Evolutionary conservation across 1,139 yeast species (phyloP).

Genomic region (Kodamaea ohmeri): DNA sequence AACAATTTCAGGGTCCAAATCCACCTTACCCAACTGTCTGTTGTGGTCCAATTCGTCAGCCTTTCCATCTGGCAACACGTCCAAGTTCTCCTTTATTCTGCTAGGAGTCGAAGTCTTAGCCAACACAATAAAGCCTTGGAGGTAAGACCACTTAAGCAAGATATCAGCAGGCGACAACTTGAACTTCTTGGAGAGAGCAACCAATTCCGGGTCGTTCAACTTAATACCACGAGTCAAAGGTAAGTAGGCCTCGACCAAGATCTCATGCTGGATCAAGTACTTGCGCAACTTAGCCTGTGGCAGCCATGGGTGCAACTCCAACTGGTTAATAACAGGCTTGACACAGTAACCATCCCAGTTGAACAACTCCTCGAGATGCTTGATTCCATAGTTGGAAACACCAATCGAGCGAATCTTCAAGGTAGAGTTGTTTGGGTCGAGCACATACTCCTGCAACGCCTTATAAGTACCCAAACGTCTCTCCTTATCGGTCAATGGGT

Average conservation of each 20-base stretch:
- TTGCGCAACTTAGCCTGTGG: constrained; percentile 40
- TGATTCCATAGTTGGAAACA: constrained; percentile 42
- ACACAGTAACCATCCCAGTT: constrained; percentile 34
- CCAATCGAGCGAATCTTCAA: constrained; percentile 38
- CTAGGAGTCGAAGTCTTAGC: constrained; percentile 61
- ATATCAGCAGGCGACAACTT: constrained; percentile 27
- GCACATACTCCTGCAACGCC: constrained; percentile 39
- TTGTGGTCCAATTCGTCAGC: constrained; percentile 13
- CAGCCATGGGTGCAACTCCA: constrained; percentile 49
- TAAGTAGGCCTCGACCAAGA: constrained; percentile 65
- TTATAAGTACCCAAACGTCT: constrained; percentile 38
- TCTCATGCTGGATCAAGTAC: constrained; percentile 34
- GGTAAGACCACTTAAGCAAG: constrained; percentile 37
- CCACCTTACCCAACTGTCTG: constrained; percentile 29
- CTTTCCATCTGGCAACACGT: constrained; percentile 28
- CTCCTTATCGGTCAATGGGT: constrained; percentile 23
- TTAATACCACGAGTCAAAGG: constrained; percentile 65
- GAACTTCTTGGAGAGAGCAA: constrained; percentile 26
- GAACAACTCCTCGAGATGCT: constrained; percentile 37
- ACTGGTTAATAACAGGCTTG: constrained; percentile 43
- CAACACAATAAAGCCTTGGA: constrained; percentile 65
- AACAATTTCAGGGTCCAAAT: constrained; percentile 33
- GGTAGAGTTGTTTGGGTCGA: constrained; percentile 27
- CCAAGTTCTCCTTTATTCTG: constrained; percentile 42
- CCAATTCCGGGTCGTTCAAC: constrained; percentile 49